A percentile compares a stretch with the other conserved stretches of the same genome.
Conservation (phyloP, 2,329 filamentous ascomycete genomes). For the Cryphonectria parasitica region DNA sequence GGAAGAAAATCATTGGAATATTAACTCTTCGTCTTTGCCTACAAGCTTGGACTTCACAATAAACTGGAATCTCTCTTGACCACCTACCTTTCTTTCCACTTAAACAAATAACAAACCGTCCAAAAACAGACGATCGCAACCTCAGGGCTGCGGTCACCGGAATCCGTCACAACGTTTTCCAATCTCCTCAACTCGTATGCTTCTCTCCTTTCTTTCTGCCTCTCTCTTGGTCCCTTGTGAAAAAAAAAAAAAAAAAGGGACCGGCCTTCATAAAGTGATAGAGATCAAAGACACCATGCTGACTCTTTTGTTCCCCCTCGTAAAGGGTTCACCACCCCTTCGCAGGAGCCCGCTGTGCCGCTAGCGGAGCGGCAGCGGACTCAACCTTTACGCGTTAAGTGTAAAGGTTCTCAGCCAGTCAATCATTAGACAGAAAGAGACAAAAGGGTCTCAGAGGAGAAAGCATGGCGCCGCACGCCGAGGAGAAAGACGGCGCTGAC, state of each 20-base stretch:
- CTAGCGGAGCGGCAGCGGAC: conserved; percentile 82
- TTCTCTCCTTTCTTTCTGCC: background rate
- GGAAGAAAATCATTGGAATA: background rate
- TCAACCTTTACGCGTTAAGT: conserved; percentile 62
- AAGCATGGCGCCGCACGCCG: conserved; percentile 92
- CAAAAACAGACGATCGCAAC: conserved; percentile 54
- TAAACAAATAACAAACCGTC: background rate
- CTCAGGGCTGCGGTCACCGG: conserved; percentile 59
- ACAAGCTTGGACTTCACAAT: background rate
- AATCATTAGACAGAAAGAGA: conserved; percentile 36
- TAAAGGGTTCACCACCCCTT: conserved; percentile 93
- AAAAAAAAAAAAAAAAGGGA: too few species aligned
- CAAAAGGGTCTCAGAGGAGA: conserved; percentile 25
- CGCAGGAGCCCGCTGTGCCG: conserved; percentile 93
- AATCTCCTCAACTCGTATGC: conserved; percentile 96
- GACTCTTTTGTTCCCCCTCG: conserved; percentile 30
- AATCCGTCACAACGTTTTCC: conserved; percentile 92
- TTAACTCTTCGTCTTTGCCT: background rate
- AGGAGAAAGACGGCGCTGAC: conserved; percentile 54
- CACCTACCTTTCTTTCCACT: background rate
- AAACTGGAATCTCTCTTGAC: background rate
- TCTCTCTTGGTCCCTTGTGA: background rate
- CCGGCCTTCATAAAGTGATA: background rate
- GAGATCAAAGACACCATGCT: conserved; percentile 31
- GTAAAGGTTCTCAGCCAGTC: conserved; percentile 30